Percentiles rank a stretch among this genome's conserved stretches.
Conservation (phyloP, 805 yeast genomes). For the Candida sanyiensis region DNA sequence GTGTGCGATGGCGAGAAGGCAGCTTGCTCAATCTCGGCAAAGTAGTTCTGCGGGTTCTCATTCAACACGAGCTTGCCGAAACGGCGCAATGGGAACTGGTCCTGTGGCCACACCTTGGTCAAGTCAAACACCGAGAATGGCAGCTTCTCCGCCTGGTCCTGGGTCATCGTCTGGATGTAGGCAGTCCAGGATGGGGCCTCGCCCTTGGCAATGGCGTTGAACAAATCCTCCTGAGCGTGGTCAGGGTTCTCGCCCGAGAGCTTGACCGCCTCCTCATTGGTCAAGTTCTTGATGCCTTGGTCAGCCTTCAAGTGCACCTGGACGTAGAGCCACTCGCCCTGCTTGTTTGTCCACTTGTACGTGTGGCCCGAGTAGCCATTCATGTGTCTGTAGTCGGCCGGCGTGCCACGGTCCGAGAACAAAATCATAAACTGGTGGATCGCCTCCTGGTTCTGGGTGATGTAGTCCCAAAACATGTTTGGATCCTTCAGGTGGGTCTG, state of each 20-base stretch:
- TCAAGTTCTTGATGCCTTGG: conserved; percentile 49
- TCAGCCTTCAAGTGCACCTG: conserved; percentile 70
- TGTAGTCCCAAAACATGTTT: conserved; percentile 77
- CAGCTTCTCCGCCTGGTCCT: conserved; percentile 65
- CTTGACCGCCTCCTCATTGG: conserved; percentile 56
- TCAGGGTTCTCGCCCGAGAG: conserved; percentile 78
- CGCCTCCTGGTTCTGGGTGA: conserved; percentile 64
- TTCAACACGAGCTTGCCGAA: conserved; percentile 76
- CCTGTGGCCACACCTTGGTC: conserved; percentile 91
- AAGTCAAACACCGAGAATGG: conserved; percentile 84
- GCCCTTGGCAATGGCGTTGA: conserved; percentile 70
- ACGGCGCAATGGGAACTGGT: conserved; percentile 77
- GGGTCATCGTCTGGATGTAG: conserved; percentile 82
- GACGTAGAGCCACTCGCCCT: conserved; percentile 73
- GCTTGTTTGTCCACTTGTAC: conserved; percentile 69
- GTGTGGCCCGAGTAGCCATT: conserved; percentile 83
- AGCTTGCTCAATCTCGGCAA: conserved; percentile 82
- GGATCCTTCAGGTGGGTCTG: conserved; percentile 73
- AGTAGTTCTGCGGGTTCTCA: conserved; percentile 80
- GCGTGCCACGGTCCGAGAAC: conserved; percentile 81
- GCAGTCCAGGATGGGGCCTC: conserved; percentile 81
- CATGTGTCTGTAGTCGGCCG: conserved; percentile 69
- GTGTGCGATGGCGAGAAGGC: conserved; percentile 83
- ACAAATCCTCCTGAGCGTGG: conserved; percentile 73
- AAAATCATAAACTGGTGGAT: conserved; percentile 68